Evolutionary conservation across 2,329 filamentous ascomycete species (phyloP).

Genomic region (Epichloe typhina): DNA sequence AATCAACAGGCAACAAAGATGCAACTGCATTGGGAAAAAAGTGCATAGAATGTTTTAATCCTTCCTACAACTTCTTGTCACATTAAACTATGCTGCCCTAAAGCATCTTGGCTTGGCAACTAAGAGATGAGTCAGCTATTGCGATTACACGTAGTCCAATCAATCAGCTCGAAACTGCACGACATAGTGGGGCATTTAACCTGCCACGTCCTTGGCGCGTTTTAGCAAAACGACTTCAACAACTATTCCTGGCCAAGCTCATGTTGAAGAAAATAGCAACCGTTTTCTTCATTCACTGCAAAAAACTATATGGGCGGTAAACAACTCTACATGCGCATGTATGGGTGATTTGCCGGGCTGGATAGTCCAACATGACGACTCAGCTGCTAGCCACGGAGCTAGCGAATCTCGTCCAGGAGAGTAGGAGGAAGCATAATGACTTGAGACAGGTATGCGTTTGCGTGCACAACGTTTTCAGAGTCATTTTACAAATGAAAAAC

Average conservation of each 20-base stretch:
- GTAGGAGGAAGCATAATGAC: constrained; percentile 87
- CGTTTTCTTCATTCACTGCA: background rate
- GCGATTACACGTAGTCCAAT: background rate
- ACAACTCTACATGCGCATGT: constrained; percentile 11
- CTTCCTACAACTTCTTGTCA: no score
- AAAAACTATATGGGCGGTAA: constrained; percentile 15
- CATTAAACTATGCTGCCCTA: no score
- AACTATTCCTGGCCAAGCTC: background rate
- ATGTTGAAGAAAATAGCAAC: background rate
- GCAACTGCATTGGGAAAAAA: no score
- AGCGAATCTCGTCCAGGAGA: constrained; percentile 84
- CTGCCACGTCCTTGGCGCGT: constrained; percentile 3
- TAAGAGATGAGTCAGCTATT: background rate
- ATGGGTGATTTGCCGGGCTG: constrained; percentile 12
- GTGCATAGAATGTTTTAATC: no score
- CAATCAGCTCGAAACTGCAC: background rate
- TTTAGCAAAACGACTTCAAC: background rate
- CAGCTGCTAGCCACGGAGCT: constrained; percentile 83
- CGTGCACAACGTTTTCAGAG: background rate
- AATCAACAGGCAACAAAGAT: no score
- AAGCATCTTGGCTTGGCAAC: background rate
- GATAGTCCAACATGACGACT: constrained; percentile 59
- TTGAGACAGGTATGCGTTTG: constrained; percentile 51
- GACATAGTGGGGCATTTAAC: constrained; percentile 1
- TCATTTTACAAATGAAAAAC: background rate